These are phyloP conservation scores for Rhizopus stolonifer DNA, from an alignment of 371 early-diverging fungal genomes.

Conservation along the genomic window DNA sequence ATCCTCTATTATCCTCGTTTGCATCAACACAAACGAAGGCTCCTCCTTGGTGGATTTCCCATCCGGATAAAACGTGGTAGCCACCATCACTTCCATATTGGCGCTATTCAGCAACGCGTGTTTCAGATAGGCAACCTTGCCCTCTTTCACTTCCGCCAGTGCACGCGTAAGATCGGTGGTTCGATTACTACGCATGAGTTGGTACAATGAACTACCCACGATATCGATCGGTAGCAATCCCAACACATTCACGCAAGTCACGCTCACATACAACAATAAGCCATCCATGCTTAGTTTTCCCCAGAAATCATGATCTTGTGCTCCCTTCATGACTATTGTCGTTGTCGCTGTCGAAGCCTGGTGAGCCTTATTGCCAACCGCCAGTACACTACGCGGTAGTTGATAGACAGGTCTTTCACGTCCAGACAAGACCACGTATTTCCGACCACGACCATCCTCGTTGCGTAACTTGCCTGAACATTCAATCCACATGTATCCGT, in stretches of 20 bases:
- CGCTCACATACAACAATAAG: conserved; percentile 51
- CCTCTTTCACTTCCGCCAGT: conserved; percentile 48
- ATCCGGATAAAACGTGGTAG: conserved; percentile 51
- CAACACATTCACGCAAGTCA: conserved; percentile 37
- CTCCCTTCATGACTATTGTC: conserved; percentile 20
- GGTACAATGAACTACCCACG: conserved; percentile 56
- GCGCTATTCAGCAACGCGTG: conserved; percentile 43
- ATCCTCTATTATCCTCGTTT: conserved; percentile 27
- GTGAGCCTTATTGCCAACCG: conserved; percentile 22
- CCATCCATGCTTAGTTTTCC: conserved; percentile 62
- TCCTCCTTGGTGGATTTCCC: conserved; percentile 22
- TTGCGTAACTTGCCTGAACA: conserved; percentile 56
- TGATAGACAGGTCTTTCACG: conserved; percentile 49
- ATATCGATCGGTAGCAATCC: conserved; percentile 49
- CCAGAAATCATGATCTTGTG: conserved; percentile 58
- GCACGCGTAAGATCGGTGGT: conserved; percentile 52
- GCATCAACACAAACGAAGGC: conserved; percentile 47
- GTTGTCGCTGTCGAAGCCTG: not conserved
- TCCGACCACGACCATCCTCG: conserved; percentile 58
- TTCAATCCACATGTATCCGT: conserved; percentile 64
- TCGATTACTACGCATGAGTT: conserved; percentile 52
- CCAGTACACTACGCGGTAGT: conserved; percentile 19
- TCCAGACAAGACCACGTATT: conserved; percentile 62
- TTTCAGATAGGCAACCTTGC: conserved; percentile 41
- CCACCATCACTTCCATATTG: conserved; percentile 44